Evolutionary conservation across 2,329 filamentous ascomycete genomes (phyloP), one percentile per base, ranked within the genome.

Genomic region (Aspergillus ustus): DNA sequence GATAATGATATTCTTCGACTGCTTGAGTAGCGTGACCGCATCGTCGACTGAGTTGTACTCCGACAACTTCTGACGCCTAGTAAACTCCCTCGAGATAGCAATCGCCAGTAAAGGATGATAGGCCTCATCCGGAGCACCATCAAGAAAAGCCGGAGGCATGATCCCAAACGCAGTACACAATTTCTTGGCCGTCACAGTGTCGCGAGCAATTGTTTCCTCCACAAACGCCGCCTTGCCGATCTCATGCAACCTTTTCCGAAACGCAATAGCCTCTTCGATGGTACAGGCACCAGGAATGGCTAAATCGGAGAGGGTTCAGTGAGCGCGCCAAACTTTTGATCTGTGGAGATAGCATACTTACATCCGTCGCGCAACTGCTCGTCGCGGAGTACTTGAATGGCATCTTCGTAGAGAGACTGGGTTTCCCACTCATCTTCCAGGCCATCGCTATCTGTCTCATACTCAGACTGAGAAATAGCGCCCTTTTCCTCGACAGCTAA

Each of bases 41-140:
- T 99, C 93, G 66, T 96, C 91, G 56, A 98, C 84, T 1, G 89
- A 89, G 80, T 97, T 97, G 83, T 92, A 93, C 63, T 89, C 82
- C 22, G 83, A 75, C 54, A 98, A 82, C 76, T 97, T 96, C 66
- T 88, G 87, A 52, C 94, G 88, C 78, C 92, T 95, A 58, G 86
- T 87, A 67, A 96, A 84, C 77, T 97, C 93, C 54, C 93, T 87
- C 62, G 87, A 88, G 67, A 97, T 89, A 57, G 89, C 92, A 34
- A 92, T 82, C 50, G 89, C 89, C 28, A 98, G 82, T 56, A 97
- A 81, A 62, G 85, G 83, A 75, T 90, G 91, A 76, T 92, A 95
- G 34, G 86, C 84, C 57, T 91, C 87, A 73, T 96, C 92, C n/a
- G 84, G 81, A 40, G 83, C 80, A 44, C 88, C 89, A 37, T 93